Conservation (phyloP, 768 basidiomycete species). For the Xerocomus spinulosus region DNA sequence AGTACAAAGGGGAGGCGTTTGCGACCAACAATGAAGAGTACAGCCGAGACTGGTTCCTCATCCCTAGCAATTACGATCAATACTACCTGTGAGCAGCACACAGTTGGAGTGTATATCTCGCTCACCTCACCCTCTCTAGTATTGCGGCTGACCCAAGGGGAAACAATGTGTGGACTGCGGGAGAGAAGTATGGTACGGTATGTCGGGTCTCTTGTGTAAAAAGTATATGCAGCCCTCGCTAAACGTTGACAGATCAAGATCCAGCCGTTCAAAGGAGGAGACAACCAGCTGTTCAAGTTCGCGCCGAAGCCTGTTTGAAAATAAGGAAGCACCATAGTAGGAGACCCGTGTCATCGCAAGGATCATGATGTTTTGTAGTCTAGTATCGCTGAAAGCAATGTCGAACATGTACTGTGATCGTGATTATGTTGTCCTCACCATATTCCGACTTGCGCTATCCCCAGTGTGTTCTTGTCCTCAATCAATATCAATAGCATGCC, state of each 20-base stretch:
- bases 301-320: background rate
- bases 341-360: background rate
- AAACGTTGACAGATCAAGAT: background rate
- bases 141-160: background rate
- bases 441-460: no score
- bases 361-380: background rate
- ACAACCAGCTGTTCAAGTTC: background rate
- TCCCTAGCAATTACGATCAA: background rate
- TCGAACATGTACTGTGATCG: background rate
- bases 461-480: no score
- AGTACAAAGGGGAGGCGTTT: background rate
- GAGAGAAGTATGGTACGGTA: background rate
- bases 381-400: background rate
- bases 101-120: no score
- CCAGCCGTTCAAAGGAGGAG: background rate
- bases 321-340: background rate
- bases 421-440: no score
- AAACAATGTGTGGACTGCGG: background rate
- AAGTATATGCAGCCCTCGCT: background rate
- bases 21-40: background rate
- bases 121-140: background rate
- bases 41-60: background rate
- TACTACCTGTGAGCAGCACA: background rate
- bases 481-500: no score
- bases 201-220: background rate